Conservation (phyloP, 352 stramenopile species). For the Globisporangium orthogonon region DNA sequence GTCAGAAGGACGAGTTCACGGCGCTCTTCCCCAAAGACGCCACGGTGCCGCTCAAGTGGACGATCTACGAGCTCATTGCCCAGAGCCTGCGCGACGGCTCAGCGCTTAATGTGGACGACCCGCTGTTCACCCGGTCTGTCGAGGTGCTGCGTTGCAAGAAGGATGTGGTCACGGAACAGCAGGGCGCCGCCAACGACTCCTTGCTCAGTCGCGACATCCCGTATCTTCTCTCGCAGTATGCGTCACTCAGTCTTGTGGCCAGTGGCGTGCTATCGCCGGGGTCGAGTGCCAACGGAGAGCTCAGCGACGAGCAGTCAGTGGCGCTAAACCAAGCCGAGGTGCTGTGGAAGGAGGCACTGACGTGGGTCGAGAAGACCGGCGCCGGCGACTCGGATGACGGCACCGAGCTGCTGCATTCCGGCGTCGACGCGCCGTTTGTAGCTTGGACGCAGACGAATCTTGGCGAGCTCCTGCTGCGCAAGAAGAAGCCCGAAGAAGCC, state of each 20-base stretch:
- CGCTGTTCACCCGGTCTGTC: conserved; percentile 47
- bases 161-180: conserved; percentile 32
- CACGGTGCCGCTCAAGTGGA: conserved; percentile 61
- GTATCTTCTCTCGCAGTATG: conserved; percentile 68
- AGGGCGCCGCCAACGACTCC: conserved; percentile 29
- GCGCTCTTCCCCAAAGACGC: conserved; percentile 50
- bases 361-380: conserved; percentile 42
- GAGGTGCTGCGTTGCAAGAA: conserved; percentile 62
- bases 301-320: conserved; percentile 32
- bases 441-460: conserved; percentile 69
- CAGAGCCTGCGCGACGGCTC: conserved; percentile 36
- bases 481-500: conserved; percentile 52
- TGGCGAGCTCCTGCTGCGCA: conserved; percentile 51
- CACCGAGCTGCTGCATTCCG: conserved; percentile 41
- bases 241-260: conserved; percentile 41
- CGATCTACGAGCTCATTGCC: conserved; percentile 61
- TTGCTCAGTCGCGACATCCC: conserved; percentile 58
- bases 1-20: conserved; percentile 48
- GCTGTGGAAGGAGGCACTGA: conserved; percentile 63
- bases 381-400: conserved; percentile 17
- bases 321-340: conserved; percentile 57
- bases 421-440: conserved; percentile 52
- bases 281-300: conserved; percentile 19
- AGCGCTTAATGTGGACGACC: conserved; percentile 43
- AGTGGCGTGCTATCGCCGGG: conserved; percentile 26